Base-by-base conservation (phyloP, 2,329 filamentous ascomycete genomes). In the Blumeria graminis region DNA sequence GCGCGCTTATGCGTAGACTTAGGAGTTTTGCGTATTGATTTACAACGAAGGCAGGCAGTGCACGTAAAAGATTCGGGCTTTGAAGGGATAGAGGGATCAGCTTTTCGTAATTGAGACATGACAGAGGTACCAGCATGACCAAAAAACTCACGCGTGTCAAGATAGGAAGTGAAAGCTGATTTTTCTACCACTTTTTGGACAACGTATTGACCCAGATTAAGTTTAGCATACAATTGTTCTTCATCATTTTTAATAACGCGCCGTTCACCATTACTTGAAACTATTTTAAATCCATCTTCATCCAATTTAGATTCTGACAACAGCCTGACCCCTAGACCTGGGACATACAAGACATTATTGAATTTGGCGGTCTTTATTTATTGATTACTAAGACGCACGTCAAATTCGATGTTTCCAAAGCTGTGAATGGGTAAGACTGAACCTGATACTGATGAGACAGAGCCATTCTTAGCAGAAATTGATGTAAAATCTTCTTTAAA, bases 51-150 rank as follows among this genome's bases (percentile, higher is more conserved):
- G 16, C 48, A 52, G 16, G 48, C 48, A 14, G 32, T 52, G n/a
- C 48, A 52, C 16, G 28, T 52, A 16, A 52, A 35, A 10, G 48
- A 52, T 32, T 52, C 48, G 22, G 48, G 48, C 14, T 52, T 52
- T 35, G 22, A 6, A 14, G 28, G 48, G 35, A 52, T 52, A 35
- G 32, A 52, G 22, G 32, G 14, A 32, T 52, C 28, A 33, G 16
- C 10, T 52, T 52, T 52, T 32, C 48, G 48, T 28, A 52, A 34
- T n/a, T 11, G n/a, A 52, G 48, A 52, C 32, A 52, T 52, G 48
- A 52, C 48, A 3, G 48, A 52, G 32, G 48, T 52, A n/a, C 48
- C 48, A 52, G 48, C 22, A 16, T 52, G 48, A 52, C 48, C 48
- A n/a, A 52, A 28, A 52, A 28, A 22, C 35, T 52, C 48, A 52